Evolutionary conservation across 345 rosid species (phyloP).

Genomic region (Erucastrum elatum): DNA sequence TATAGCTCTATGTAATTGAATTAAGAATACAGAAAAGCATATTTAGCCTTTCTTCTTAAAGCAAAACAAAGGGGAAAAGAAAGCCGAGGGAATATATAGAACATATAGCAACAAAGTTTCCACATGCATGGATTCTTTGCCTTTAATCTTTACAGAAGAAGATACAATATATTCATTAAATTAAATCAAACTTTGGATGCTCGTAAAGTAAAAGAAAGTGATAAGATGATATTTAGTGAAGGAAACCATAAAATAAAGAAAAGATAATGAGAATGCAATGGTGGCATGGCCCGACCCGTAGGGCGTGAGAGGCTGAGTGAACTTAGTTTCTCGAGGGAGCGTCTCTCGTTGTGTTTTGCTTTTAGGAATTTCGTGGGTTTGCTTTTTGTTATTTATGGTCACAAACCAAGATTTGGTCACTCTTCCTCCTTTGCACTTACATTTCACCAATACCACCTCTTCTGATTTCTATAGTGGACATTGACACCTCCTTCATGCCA

Average conservation of each 20-base stretch:
- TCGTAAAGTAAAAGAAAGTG: conserved; percentile 29
- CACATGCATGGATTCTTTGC: conserved; percentile 29
- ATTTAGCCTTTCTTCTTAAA: conserved; percentile 7
- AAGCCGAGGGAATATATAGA: conserved; percentile 30
- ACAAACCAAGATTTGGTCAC: conserved; percentile 34
- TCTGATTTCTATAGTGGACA: conserved; percentile 35
- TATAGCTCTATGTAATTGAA: neutral
- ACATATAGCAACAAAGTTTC: conserved; percentile 33
- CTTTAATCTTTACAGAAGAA: conserved; percentile 31
- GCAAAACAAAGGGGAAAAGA: conserved; percentile 14
- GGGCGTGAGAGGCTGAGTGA: conserved; percentile 31
- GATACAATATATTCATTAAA: conserved; percentile 34
- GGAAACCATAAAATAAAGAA: conserved; percentile 2
- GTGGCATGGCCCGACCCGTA: conserved; percentile 36
- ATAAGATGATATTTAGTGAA: conserved; percentile 23
- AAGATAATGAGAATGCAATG: conserved; percentile 27
- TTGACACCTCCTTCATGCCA: conserved; percentile 10
- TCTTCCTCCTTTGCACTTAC: conserved; percentile 27
- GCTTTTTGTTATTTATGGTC: conserved; percentile 44
- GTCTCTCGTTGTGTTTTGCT: conserved; percentile 29
- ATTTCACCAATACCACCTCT: conserved; percentile 21
- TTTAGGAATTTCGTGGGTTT: conserved; percentile 24
- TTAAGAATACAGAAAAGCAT: conserved; percentile 10
- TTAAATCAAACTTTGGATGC: conserved; percentile 35
- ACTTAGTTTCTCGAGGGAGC: conserved; percentile 42